phyloP scores from a whole-genome alignment of 495 filamentous ascomycete species.

The Xylaria longipes region DNA sequence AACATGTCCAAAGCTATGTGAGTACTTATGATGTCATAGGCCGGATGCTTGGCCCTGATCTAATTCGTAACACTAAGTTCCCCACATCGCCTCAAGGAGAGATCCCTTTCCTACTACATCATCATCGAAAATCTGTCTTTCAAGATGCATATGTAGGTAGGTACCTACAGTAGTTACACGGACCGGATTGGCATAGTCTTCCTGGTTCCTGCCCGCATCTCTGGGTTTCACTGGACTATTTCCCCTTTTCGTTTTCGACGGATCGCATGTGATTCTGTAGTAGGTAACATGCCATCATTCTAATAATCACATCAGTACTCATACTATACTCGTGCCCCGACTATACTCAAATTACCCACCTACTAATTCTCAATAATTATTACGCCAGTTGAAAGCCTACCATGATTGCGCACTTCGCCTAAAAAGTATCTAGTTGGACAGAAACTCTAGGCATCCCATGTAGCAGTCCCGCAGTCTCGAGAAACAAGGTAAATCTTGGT shows the following conservation, averaged over 20 bases:
- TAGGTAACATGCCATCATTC: slow-evolving; percentile 10
- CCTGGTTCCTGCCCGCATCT: background rate
- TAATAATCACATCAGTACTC: background rate
- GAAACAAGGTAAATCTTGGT: background rate
- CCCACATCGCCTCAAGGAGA: background rate
- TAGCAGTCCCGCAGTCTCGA: background rate
- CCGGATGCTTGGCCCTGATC: background rate
- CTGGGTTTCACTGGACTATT: background rate
- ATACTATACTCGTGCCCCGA: background rate
- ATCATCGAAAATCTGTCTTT: background rate
- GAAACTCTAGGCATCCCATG: background rate
- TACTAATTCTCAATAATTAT: background rate
- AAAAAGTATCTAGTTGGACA: background rate
- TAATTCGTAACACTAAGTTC: background rate
- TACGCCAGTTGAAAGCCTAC: background rate
- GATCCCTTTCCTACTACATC: background rate
- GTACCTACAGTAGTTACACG: too few species aligned
- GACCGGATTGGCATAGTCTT: background rate
- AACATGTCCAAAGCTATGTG: slow-evolving; percentile 11
- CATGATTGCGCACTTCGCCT: background rate
- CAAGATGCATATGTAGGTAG: background rate
- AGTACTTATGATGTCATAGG: slow-evolving; percentile 22
- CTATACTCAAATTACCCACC: background rate
- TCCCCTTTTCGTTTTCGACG: background rate
- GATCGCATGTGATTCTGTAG: slow-evolving; percentile 2